These are phyloP conservation scores for Candida jianshihensis DNA, from an alignment of 805 yeast genomes.

Conservation along the genomic window DNA sequence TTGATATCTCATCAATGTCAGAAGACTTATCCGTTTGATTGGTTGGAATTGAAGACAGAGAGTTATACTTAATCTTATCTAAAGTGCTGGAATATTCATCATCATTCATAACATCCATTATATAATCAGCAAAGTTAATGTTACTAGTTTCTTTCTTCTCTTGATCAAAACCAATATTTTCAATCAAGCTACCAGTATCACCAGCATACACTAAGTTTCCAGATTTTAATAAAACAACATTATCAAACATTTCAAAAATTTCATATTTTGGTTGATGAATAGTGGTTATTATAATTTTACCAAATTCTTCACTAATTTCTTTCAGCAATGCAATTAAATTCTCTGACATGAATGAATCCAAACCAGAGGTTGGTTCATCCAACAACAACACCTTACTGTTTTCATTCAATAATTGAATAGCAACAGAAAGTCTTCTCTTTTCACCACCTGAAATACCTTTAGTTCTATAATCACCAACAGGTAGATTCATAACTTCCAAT, in stretches of 20 bases:
- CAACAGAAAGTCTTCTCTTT: conserved; percentile 76
- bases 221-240: conserved; percentile 49
- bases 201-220: conserved; percentile 54
- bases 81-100: conserved; percentile 33
- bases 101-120: conserved; percentile 62
- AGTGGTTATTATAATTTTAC: conserved; percentile 65
- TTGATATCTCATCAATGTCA: neutral
- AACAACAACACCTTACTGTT: conserved; percentile 59
- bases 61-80: conserved; percentile 8
- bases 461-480: conserved; percentile 48
- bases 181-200: conserved; percentile 33
- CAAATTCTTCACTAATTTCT: conserved; percentile 43
- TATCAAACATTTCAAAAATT: conserved; percentile 58
- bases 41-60: conserved; percentile 33
- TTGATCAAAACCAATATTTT: conserved; percentile 32
- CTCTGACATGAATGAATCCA: conserved; percentile 73
- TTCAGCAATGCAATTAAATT: conserved; percentile 57
- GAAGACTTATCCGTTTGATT: conserved; percentile 19
- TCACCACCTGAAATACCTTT: conserved; percentile 78
- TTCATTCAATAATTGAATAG: conserved; percentile 65
- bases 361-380: conserved; percentile 88
- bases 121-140: conserved; percentile 69
- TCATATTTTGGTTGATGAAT: conserved; percentile 81
- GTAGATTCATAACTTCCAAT: conserved; percentile 26
- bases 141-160: conserved; percentile 20